Conservation (phyloP, 2,329 filamentous ascomycete genomes). For the Monosporascus sp. region DNA sequence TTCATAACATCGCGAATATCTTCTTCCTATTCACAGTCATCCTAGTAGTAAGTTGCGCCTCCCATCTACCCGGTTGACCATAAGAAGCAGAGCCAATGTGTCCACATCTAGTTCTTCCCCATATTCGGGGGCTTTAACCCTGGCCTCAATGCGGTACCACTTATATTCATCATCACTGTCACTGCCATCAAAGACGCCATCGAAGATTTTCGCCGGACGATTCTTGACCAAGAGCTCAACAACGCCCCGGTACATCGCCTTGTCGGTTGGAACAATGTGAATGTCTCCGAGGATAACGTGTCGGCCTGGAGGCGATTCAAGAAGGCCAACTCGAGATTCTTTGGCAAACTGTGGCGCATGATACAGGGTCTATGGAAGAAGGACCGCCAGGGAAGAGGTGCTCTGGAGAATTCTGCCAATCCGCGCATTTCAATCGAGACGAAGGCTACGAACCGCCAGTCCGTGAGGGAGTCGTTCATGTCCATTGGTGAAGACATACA, state of each 20-base stretch:
- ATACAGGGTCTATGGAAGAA: slow-evolving; percentile 45
- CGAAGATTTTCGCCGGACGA: slow-evolving; percentile 88
- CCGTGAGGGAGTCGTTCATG: slow-evolving; percentile 46
- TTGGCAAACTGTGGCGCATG: slow-evolving; percentile 47
- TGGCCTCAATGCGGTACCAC: slow-evolving; percentile 79
- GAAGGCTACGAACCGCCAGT: slow-evolving; percentile 46
- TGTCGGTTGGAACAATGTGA: slow-evolving; percentile 86
- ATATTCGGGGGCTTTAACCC: slow-evolving; percentile 93
- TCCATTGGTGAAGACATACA: slow-evolving; percentile 71
- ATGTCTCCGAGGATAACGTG: slow-evolving; percentile 81
- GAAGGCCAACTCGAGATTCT: slow-evolving; percentile 69
- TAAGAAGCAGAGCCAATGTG: slow-evolving; percentile 17
- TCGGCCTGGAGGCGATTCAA: slow-evolving; percentile 84
- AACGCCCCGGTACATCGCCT: slow-evolving; percentile 92
- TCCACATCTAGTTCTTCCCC: slow-evolving; percentile 69
- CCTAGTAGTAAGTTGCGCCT: slow-evolving; percentile 66
- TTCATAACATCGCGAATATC: slow-evolving; percentile 97
- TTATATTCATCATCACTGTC: slow-evolving; percentile 86
- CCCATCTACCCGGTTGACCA: background rate
- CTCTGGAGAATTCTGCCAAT: slow-evolving; percentile 48
- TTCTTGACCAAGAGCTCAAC: slow-evolving; percentile 89
- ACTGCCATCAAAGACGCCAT: slow-evolving; percentile 93
- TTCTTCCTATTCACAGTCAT: slow-evolving; percentile 98
- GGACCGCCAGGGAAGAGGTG: slow-evolving; percentile 43
- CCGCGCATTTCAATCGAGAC: slow-evolving; percentile 64